Evolutionary conservation across 805 yeast species (phyloP).

Genomic region (Schwanniomyces pseudopolymorphus): DNA sequence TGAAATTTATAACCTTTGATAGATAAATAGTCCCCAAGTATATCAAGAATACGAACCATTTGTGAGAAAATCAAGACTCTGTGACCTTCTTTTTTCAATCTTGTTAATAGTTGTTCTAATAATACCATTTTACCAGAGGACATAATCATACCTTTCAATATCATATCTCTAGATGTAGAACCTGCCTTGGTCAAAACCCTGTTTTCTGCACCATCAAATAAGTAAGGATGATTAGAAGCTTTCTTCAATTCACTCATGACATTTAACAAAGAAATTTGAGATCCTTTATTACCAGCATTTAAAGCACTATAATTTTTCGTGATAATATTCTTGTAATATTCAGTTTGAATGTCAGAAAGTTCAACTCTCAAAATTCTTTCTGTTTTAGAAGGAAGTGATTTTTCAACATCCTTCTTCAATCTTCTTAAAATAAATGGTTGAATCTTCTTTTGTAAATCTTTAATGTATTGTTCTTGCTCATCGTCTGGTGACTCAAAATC

Average conservation of each 20-base stretch:
- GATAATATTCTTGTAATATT: constrained; percentile 88
- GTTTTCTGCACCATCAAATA: constrained; percentile 91
- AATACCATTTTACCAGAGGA: constrained; percentile 98
- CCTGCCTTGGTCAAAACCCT: constrained; percentile 69
- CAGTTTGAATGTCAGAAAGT: constrained; percentile 90
- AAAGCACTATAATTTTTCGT: constrained; percentile 91
- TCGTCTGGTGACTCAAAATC: constrained; percentile 88
- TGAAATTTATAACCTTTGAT: constrained; percentile 88
- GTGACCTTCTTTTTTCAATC: constrained; percentile 91
- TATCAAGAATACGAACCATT: constrained; percentile 96
- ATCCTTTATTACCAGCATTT: constrained; percentile 70
- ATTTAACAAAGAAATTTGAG: constrained; percentile 83
- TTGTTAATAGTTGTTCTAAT: constrained; percentile 80
- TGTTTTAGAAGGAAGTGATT: constrained; percentile 91
- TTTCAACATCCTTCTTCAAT: constrained; percentile 95
- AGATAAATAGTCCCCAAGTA: constrained; percentile 86
- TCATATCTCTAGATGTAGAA: constrained; percentile 67
- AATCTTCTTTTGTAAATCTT: constrained; percentile 77
- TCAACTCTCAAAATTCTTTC: constrained; percentile 95
- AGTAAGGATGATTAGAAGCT: constrained; percentile 95
- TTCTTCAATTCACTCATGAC: constrained; percentile 95
- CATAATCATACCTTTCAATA: constrained; percentile 90
- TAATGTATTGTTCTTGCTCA: constrained; percentile 85
- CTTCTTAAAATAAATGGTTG: constrained; percentile 93
- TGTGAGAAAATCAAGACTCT: constrained; percentile 93